Conservation (phyloP, 1,284 basidiomycete genomes). For the Xerocomus tenax region DNA sequence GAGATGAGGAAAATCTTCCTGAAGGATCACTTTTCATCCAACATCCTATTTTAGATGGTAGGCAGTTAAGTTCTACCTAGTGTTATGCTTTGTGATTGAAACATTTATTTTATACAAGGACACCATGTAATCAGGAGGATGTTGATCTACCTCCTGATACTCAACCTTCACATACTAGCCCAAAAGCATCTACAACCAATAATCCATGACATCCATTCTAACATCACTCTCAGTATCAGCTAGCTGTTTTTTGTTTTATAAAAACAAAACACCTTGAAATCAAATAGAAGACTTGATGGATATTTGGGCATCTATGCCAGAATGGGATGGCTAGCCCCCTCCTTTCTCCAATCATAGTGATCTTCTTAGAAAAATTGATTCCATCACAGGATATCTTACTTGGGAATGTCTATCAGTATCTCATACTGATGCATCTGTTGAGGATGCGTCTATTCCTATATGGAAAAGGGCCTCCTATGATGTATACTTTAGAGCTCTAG, state of each 20-base stretch:
- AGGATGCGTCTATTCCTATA: neutral
- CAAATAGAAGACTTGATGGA: neutral
- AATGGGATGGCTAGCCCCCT: neutral
- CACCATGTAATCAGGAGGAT: neutral
- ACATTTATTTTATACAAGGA: neutral
- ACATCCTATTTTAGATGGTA: neutral
- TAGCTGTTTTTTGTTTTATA: neutral
- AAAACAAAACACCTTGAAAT: neutral
- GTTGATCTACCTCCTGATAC: neutral
- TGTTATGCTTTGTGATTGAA: neutral
- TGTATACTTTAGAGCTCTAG: neutral
- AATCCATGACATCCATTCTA: neutral
- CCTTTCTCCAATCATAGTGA: neutral
- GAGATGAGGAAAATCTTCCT: neutral
- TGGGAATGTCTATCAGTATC: neutral
- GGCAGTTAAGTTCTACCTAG: neutral
- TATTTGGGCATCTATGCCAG: neutral
- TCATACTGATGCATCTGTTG: neutral
- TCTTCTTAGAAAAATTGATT: neutral
- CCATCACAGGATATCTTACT: neutral
- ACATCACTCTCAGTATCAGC: neutral
- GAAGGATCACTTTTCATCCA: neutral
- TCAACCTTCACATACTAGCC: neutral
- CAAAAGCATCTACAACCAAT: neutral
- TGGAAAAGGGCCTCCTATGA: neutral